phyloP scores from a whole-genome alignment of 31 red algal genomes.

The Odonthalia washingtoniensis region DNA sequence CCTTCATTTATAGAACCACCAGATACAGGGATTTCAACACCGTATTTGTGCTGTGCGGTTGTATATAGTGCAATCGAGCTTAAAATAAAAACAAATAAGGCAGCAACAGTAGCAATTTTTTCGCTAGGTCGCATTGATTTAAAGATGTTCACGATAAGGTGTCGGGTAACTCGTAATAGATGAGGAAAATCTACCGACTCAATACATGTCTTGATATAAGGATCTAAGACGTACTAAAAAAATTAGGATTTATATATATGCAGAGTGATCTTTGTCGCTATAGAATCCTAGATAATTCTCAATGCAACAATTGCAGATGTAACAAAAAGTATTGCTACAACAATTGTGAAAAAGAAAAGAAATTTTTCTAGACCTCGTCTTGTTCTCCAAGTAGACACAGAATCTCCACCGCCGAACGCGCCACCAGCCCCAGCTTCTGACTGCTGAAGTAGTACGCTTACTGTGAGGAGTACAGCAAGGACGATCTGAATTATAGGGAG shows the following conservation, averaged over 20 bases:
- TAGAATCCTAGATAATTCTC: slow-evolving; percentile 13
- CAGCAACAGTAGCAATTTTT: slow-evolving; percentile 1
- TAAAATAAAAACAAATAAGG: slow-evolving; percentile 9
- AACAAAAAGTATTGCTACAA: slow-evolving; percentile 2
- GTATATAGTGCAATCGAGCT: slow-evolving; percentile 2
- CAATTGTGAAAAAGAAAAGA: background rate
- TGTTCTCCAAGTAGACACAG: background rate
- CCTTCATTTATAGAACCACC: slow-evolving; percentile 19
- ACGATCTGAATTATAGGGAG: slow-evolving; percentile 17
- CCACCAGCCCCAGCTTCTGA: background rate
- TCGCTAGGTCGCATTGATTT: background rate
- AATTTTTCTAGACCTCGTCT: slow-evolving; percentile 15
- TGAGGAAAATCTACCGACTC: too few relatives aligned
- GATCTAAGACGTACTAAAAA: background rate
- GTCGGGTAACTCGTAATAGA: too few relatives aligned
- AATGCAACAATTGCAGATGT: slow-evolving; percentile 1
- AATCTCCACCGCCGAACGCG: background rate
- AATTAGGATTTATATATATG: slow-evolving; percentile 4
- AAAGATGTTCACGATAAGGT: slow-evolving; percentile 12
- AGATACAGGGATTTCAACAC: slow-evolving; percentile 1
- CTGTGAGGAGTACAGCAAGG: background rate
- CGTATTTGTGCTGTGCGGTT: slow-evolving; percentile 17
- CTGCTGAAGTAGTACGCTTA: slow-evolving; percentile 15
- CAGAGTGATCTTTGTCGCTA: background rate
- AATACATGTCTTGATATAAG: background rate